These are phyloP conservation scores for Serendipita sp. DNA, from an alignment of 768 basidiomycete genomes.

Conservation along the genomic window DNA sequence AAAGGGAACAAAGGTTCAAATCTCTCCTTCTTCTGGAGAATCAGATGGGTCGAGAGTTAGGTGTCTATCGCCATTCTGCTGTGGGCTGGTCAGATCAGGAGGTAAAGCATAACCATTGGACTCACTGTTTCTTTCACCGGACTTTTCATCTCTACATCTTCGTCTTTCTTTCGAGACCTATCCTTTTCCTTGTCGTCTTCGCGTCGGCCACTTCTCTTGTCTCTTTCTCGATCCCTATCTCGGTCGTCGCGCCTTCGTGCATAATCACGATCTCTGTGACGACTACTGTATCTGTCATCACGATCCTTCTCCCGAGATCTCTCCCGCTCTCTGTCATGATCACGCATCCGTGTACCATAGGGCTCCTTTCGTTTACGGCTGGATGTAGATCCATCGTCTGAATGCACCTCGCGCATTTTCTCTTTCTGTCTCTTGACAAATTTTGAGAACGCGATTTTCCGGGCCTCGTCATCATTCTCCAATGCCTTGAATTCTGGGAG, in stretches of 20 bases:
- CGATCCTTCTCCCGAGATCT: slow-evolving; percentile 4
- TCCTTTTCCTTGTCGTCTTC: slow-evolving; percentile 23
- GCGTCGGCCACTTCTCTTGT: slow-evolving; percentile 12
- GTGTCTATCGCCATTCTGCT: slow-evolving; percentile 34
- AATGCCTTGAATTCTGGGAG: slow-evolving; percentile 77
- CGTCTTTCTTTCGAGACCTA: slow-evolving; percentile 15
- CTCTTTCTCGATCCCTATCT: slow-evolving; percentile 11
- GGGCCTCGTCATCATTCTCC: slow-evolving; percentile 65
- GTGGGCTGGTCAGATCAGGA: too few relatives aligned
- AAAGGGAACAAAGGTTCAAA: slow-evolving; percentile 27
- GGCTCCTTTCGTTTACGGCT: slow-evolving; percentile 73
- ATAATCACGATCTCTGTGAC: slow-evolving; percentile 11
- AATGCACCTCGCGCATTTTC: slow-evolving; percentile 32
- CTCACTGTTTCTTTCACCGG: slow-evolving; percentile 18
- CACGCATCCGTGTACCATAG: slow-evolving; percentile 13
- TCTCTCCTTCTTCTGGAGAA: slow-evolving; percentile 80
- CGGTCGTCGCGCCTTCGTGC: neutral
- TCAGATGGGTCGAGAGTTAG: slow-evolving; percentile 28
- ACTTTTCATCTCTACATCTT: slow-evolving; percentile 26
- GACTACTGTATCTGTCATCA: neutral
- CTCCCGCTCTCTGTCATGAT: slow-evolving; percentile 12
- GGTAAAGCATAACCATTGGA: slow-evolving; percentile 16
- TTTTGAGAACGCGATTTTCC: slow-evolving; percentile 70
- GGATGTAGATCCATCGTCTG: slow-evolving; percentile 66
- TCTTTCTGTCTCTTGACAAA: slow-evolving; percentile 87